phyloP scores from a whole-genome alignment of 805 yeast genomes.

The Teunomyces panamensis region DNA sequence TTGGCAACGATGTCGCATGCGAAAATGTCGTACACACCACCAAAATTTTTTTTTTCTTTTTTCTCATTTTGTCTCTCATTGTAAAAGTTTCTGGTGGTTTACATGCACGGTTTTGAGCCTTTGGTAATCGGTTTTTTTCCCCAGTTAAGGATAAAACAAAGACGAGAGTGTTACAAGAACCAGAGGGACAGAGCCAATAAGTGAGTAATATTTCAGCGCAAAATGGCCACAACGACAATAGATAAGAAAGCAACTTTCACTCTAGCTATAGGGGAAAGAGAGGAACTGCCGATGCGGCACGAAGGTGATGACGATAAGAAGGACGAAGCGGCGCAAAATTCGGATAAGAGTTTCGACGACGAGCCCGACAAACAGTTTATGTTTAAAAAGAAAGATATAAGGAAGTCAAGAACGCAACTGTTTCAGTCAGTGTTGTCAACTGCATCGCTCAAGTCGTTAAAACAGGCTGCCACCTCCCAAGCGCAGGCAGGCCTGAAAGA shows the following conservation, averaged over 20 bases:
- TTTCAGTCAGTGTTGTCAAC: slow-evolving; percentile 44
- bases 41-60: too few species aligned
- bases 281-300: background rate
- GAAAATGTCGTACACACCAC: background rate
- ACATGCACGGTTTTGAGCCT: background rate
- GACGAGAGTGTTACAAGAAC: background rate
- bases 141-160: background rate
- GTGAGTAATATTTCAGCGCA: too few species aligned
- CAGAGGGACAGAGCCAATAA: background rate
- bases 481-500: slow-evolving; percentile 1
- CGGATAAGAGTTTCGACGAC: slow-evolving; percentile 1
- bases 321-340: background rate
- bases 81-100: too few species aligned
- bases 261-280: slow-evolving; percentile 2
- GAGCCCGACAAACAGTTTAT: slow-evolving; percentile 11
- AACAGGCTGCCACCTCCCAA: slow-evolving; percentile 20
- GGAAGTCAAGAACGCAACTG: slow-evolving; percentile 38
- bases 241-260: slow-evolving; percentile 2
- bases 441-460: slow-evolving; percentile 40
- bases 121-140: background rate
- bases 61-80: too few species aligned
- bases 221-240: background rate
- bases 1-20: slow-evolving; percentile 6
- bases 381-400: slow-evolving; percentile 40
- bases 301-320: background rate